Base-by-base conservation (phyloP, 441 rosid species). In the Aquilaria agallochum region DNA sequence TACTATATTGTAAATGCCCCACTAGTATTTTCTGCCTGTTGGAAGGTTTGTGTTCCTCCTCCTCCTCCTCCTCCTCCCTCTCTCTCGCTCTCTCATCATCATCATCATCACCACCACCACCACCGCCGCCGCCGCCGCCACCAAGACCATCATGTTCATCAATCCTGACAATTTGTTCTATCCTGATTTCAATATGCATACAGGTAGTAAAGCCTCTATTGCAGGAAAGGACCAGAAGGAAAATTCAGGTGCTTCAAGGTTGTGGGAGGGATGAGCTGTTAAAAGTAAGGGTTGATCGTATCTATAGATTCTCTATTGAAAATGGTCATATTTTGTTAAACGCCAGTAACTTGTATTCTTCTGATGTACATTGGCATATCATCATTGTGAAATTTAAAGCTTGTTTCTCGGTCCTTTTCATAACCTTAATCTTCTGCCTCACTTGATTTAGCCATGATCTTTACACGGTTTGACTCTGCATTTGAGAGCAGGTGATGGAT, bases 21-120 rank as follows among this genome's bases (percentile, higher is more conserved):
- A 1, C 78, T 70, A 55, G 76, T 87, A 60, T 87, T 87, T 70
- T 94, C 97, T 14, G 97, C 96, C 31, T 95, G 97, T 69, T 95
- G 99, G 99, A 95, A 89, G 96, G 96, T 93, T 72, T 64, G 72
- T 54, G 53, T 58, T 65, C 56, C 27, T 66, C 31, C 11, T 51
- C 20, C 15, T n/a, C n/a, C n/a, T n/a, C n/a, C 4, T 51, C 36
- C 36, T 31, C 36, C 34, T 5, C 53, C 45, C 48, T 64, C 59
- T 55, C 34, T 14, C 3, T 20, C 27, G 27, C 27, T 20, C 27
- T 20, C 27, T 20, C 27, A 20, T 20, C 27, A 20, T 20, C 27
- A 20, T 20, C 27, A 20, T 20, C 1, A 9, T 30, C 7, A 36
- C 52, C 2, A 46, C 48, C 52, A 15, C 45, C 15, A 58, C 15